Evolutionary conservation across 2,329 filamentous ascomycete species (phyloP), one percentile per base, ranked within the genome.

Genomic region (Apiospora phragmitis): DNA sequence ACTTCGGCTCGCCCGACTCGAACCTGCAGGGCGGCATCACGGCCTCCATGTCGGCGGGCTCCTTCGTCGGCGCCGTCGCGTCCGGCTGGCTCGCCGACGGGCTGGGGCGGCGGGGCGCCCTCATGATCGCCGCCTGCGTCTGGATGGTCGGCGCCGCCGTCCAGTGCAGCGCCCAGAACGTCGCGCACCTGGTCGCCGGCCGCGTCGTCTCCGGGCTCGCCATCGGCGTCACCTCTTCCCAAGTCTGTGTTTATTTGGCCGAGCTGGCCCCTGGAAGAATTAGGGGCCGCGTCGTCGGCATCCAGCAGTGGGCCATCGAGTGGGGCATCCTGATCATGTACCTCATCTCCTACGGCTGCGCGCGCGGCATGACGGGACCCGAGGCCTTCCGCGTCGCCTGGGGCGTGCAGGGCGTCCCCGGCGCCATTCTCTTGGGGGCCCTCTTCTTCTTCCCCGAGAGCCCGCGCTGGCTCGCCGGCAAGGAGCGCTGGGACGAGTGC

Each of bases 241-340:
- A 91, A 75, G 89, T 90, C 3, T 89, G 89, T 2, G 89, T 92
- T 38, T 92, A 92, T 76, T 86, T 92, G 24, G 86, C 89, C n/a
- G 90, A 92, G 77, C 82, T 92, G 21, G 87, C 90, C 14, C 88
- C 87, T 38, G 85, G 86, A 1, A 75, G 80, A 45, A 85, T 81
- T 67, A 85, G 90, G 70, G 91, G 91, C 18, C 86, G 89, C 65
- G 83, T 94, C 47, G 90, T 94, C 9, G 90, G 90, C 65, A 86
- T 88, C 43, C 91, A 94, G 79, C 91, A 94, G 78, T 92, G 90
- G 85, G 89, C 91, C 29, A 93, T 94, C 73, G 92, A 91, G 71
- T 92, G 71, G 71, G 73, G 88, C 71, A 91, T 91, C 72, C 77
- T 91, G 70, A 90, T 91, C 80, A 91, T 91, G 88, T 91, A 90